Evolutionary conservation across 352 stramenopile genomes (phyloP), one percentile per base, ranked within the genome.

Genomic region (Aphanomyces stellatus): DNA sequence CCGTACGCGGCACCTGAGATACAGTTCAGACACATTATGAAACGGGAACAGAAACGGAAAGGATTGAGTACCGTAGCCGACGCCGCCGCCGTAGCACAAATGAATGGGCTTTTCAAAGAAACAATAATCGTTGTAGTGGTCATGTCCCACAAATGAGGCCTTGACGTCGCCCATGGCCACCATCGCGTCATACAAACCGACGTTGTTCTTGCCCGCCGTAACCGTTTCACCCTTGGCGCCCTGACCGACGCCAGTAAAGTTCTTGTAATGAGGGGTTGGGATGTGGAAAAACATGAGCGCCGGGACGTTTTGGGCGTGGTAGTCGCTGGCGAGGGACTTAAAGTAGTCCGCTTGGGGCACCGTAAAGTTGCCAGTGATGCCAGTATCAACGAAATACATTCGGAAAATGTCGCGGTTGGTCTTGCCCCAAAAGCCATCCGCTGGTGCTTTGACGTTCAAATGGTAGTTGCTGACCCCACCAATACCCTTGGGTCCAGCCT

Each of bases 201-300:
- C 62, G 37, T 69, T 66, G 19, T 72, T 24, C 0, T 11, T 56
- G 1, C 63, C 51, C 27, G 64, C 69, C 30, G 6, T 24, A 4
- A 74, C 35, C 0, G 4, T 19, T 51, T 74, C 69, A 0, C 37
- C 37, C 2, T 46, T 11, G 37, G 1, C n/a, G 0, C 37, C 37
- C n/a, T 46, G 37, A n/a, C n/a, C n/a, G n/a, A n/a, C n/a, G n/a
- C 37, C 37, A 11, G 37, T 53, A 25, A 53, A 64, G 8, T 53
- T 25, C 13, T 46, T 49, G 46, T 80, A 88, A 57, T 86, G 74
- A 15, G 71, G 70, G 10, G 85, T 51, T 33, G 79, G 79, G 62
- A 88, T 88, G 65, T 88, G 77, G 69, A 86, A 85, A 71, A 86
- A 88, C 79, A 88, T 88, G 61, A 86, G 56, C 6, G 77, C 76